phyloP scores from a whole-genome alignment of 495 filamentous ascomycete genomes.

The Chaetomidium leptoderma region DNA sequence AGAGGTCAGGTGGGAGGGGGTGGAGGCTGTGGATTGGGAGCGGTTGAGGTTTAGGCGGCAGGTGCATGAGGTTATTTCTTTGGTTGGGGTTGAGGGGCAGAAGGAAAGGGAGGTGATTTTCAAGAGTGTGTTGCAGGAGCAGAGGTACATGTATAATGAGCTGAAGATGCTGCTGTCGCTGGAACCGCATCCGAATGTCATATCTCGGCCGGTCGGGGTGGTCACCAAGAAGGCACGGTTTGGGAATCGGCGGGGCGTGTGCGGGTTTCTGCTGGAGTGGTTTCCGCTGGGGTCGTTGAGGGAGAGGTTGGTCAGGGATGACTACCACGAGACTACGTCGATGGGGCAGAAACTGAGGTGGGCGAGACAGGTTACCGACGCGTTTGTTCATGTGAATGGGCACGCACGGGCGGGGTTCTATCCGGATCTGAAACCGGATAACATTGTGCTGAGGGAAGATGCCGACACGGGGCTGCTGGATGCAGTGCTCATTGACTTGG shows the following conservation, averaged over 20 bases:
- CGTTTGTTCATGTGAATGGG: conserved; percentile 32
- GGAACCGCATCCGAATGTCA: conserved; percentile 28
- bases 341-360: conserved; percentile 26
- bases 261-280: conserved; percentile 35
- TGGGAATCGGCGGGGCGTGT: conserved; percentile 31
- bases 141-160: conserved; percentile 38
- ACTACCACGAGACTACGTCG: background rate
- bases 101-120: conserved; percentile 26
- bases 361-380: conserved; percentile 29
- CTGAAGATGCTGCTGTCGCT: conserved; percentile 35
- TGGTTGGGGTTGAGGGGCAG: conserved; percentile 29
- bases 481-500: conserved; percentile 33
- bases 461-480: conserved; percentile 5
- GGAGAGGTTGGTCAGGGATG: conserved; percentile 18
- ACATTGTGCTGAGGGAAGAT: conserved; percentile 25
- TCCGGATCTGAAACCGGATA: conserved; percentile 39
- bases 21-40: conserved; percentile 34
- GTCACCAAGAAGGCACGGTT: conserved; percentile 34
- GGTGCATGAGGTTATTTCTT: conserved; percentile 41
- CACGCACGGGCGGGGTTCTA: conserved; percentile 29
- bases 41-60: conserved; percentile 34
- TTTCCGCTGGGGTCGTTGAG: conserved; percentile 30
- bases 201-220: conserved; percentile 27
- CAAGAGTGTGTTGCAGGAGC: conserved; percentile 36
- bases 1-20: conserved; percentile 23